Conservation (phyloP, 305 asterid genomes). For the Fraxinus latifolia region DNA sequence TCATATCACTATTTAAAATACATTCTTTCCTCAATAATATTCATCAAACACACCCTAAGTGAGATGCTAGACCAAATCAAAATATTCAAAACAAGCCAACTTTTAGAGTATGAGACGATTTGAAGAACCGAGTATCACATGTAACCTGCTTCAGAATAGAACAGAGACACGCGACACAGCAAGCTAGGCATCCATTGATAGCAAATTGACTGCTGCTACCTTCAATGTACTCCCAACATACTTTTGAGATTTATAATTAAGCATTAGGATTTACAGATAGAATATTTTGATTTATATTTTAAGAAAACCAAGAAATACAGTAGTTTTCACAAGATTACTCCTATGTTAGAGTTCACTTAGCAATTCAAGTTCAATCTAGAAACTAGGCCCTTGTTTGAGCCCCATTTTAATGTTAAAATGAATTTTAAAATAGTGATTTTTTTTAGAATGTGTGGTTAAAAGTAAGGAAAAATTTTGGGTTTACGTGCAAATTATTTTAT, state of each 20-base stretch:
- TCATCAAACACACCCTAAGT: too few species aligned
- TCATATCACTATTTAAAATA: too few species aligned
- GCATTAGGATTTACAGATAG: neutral
- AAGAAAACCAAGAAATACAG: neutral
- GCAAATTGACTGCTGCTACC: neutral
- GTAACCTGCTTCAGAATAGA: neutral
- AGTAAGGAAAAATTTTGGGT: too few species aligned
- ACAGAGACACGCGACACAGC: neutral
- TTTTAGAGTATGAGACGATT: neutral
- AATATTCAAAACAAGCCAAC: neutral
- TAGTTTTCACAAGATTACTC: neutral
- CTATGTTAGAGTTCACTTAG: neutral
- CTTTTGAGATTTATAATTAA: neutral
- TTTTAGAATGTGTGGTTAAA: too few species aligned
- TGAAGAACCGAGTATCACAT: neutral
- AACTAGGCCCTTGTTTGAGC: neutral
- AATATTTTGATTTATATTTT: neutral
- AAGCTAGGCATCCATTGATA: neutral
- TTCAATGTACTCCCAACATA: neutral
- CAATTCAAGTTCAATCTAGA: neutral
- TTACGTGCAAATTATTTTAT: too few species aligned
- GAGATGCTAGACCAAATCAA: too few species aligned
- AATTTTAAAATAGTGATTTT: too few species aligned
- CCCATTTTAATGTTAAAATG: too few species aligned
- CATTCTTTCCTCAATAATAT: too few species aligned